Evolutionary conservation across 2,329 filamentous ascomycete genomes (phyloP), one percentile per base, ranked within the genome.

Genomic region (Colletotrichum phormii): DNA sequence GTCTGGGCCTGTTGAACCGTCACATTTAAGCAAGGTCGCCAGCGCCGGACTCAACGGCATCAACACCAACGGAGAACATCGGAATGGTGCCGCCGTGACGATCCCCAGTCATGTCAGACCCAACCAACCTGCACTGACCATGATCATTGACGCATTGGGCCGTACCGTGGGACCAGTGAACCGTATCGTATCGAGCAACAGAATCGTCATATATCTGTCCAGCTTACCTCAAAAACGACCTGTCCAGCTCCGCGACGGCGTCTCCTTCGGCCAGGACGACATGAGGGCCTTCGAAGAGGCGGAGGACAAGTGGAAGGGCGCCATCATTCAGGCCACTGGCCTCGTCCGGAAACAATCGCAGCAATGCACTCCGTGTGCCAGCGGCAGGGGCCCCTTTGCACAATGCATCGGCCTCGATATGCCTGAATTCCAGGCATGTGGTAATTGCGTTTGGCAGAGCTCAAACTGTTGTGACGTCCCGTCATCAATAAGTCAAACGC

Each of bases 391-490:
- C 0, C 82, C 83, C 0, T 88, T 86, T 74, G 81, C 82, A 1
- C 80, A 82, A 5, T 88, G 86, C 76, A 81, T 88, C 61, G 81
- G 85, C 29, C 77, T 86, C 15, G 83, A 82, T 5, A 82, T 81
- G 5, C 77, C 79, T 7, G 78, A 84, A 4, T 86, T 87, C 64
- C 82, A 83, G 4, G 84, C 85, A 33, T 88, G 86, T 70, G 86
- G 85, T 35, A 88, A 88, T 74, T 88, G 86, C 74, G 85, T 87
- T 75, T 88, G 86, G 86, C 85, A 84, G 72, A 81, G 81, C 2
- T 80, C 82, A 64, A 79, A 79, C 22, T 85, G 83, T 55, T 53
- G 35, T 24, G 37, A 58, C 3, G 37, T 42, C 2, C 2, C 37
- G 26, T 4, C 22, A 26, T n/a, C 24, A 26, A 51, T 26, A 24